Base-by-base conservation (phyloP, 2,329 filamentous ascomycete genomes). In the Fusarium secorum region DNA sequence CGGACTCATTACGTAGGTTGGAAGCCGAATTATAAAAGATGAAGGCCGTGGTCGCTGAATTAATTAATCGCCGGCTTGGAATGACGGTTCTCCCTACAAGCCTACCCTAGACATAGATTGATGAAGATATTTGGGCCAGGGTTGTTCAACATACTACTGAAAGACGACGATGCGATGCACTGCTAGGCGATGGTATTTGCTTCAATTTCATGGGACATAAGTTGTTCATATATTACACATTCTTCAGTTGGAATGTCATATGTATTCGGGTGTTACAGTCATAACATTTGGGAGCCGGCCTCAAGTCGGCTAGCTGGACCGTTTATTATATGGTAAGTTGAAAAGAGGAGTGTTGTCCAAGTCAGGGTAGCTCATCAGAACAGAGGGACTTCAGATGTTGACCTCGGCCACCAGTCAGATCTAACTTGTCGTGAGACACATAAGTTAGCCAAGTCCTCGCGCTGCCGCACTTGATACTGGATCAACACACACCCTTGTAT, bases 401-500 rank as follows among this genome's bases (percentile, higher is more conserved):
- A 59, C 46, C 36, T 30, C 24, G 18, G 20, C 32, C 17, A 51
- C 14, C 35, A 13, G 32, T 7, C 22, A 22, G 24, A 57, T 51
- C 32, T 38, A 38, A 51, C 42, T 39, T 44, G n/a, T 44, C 17
- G 22, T 45, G 38, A 55, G 38, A 45, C 33, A n/a, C 52, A 33
- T 33, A 24, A 44, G 41, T 44, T 26, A 24, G 33, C 38, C 15
- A 42, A 51, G 44, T 64, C 45, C n/a, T 33, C 17, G 41, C 36
- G 20, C 24, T 39, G 26, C 48, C 61, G 42, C 36, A 56, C 48
- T 53, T 39, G 18, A 66, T 51, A 59, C 32, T 38, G 17, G 24
- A 70, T 46, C 57, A 59, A 36, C 44, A 48, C 22, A 71, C 26
- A 68, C 49, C 67, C 67, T 36, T 63, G 67, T 53, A 59, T 68